A percentile compares a stretch with the other conserved stretches of the same genome.
Conservation (phyloP, 495 filamentous ascomycete species). For the Aspergillus steynii region DNA sequence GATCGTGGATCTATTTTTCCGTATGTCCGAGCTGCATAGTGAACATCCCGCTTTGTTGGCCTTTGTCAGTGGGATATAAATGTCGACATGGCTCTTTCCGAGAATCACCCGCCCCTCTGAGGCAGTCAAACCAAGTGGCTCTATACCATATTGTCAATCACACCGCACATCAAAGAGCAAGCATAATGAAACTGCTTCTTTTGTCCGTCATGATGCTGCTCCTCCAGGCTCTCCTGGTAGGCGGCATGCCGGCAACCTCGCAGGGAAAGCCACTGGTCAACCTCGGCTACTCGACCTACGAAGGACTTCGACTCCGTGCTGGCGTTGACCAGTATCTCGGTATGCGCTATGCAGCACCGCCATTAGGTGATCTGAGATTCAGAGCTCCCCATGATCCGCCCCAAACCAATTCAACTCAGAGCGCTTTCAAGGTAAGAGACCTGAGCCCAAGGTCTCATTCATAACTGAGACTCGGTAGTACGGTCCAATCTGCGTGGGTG, state of each 20-base stretch:
- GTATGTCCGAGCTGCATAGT: not conserved
- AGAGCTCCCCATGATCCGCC: conserved; percentile 12
- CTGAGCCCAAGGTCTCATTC: not conserved
- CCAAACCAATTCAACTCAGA: not conserved
- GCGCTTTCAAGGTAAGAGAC: not conserved
- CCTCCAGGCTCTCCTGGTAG: not conserved
- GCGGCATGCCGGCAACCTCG: not conserved
- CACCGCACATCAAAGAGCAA: not conserved
- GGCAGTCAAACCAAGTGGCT: not conserved
- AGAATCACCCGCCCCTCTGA: not conserved
- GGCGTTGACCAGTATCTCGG: conserved; percentile 14
- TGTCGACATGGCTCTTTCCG: not conserved
- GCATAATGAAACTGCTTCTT: not conserved
- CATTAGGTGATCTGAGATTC: conserved; percentile 11
- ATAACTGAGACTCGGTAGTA: conserved; percentile 21
- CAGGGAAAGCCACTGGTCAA: not conserved
- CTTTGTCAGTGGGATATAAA: not conserved
- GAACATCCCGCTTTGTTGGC: too few species aligned
- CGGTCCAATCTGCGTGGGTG: conserved; percentile 40
- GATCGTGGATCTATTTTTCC: not conserved
- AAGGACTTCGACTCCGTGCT: conserved; percentile 1
- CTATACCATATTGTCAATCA: not conserved
- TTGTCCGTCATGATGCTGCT: not conserved
- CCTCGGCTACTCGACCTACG: conserved; percentile 7
- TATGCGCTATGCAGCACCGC: conserved; percentile 15